phyloP scores from a whole-genome alignment of 2,329 filamentous ascomycete genomes.

The Ophiostoma montium region DNA sequence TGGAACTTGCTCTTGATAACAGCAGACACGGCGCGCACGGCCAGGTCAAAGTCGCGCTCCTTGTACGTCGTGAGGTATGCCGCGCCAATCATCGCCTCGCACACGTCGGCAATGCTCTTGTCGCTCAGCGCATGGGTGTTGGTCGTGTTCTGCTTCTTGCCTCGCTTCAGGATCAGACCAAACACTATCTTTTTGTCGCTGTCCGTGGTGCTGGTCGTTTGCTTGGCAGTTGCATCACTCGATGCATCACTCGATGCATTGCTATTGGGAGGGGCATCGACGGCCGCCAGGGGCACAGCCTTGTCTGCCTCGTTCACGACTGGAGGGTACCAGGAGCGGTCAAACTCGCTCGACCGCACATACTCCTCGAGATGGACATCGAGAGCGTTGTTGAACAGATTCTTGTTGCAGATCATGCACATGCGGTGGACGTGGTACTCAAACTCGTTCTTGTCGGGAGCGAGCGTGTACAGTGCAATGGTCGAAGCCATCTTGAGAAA shows the following conservation, averaged over 20 bases:
- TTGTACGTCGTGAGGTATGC: conserved; percentile 43
- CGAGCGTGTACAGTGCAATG: conserved; percentile 65
- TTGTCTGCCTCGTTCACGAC: conserved; percentile 6
- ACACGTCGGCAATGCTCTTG: conserved; percentile 89
- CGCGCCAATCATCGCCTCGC: conserved; percentile 85
- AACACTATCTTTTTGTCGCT: not conserved
- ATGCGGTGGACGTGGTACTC: conserved; percentile 85
- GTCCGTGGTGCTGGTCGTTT: not conserved
- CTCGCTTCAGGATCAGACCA: conserved; percentile 56
- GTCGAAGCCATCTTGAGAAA: conserved; percentile 95
- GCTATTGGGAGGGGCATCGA: not conserved
- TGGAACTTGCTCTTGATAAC: conserved; percentile 61
- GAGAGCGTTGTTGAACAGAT: conserved; percentile 65
- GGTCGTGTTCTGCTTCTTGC: conserved; percentile 45
- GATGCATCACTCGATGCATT: not conserved
- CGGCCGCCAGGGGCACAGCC: not conserved
- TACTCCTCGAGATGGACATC: conserved; percentile 54
- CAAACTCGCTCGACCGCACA: conserved; percentile 72
- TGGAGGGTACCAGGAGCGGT: conserved; percentile 79
- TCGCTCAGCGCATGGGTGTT: conserved; percentile 57
- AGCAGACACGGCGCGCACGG: conserved; percentile 48
- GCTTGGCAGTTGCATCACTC: not conserved
- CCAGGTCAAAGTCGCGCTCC: conserved; percentile 36
- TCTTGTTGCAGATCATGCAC: conserved; percentile 81
- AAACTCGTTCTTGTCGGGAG: conserved; percentile 68